phyloP scores from a whole-genome alignment of 83 land plant species.

The Picea mariana region DNA sequence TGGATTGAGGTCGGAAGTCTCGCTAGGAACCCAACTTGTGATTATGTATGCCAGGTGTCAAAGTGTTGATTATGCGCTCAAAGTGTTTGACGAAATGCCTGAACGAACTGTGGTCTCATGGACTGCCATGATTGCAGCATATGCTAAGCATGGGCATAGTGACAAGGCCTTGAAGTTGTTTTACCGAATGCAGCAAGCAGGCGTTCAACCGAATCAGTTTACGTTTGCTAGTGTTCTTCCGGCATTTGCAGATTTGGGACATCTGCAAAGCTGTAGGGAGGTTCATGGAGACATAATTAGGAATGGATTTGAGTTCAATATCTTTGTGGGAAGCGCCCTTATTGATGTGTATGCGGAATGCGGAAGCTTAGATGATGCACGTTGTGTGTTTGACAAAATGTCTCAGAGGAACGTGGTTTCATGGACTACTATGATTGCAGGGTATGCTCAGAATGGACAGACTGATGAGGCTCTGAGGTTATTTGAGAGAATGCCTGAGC shows the following conservation, averaged over 20 bases:
- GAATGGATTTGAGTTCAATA: not conserved
- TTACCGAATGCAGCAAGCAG: slow-evolving; percentile 12
- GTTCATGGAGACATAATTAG: not conserved
- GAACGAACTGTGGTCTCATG: slow-evolving; percentile 15
- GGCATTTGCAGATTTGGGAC: not conserved
- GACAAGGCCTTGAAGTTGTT: slow-evolving; percentile 12
- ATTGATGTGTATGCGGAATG: slow-evolving; percentile 18
- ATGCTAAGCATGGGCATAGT: not conserved
- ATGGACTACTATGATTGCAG: slow-evolving; percentile 27
- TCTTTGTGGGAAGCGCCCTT: slow-evolving; percentile 6
- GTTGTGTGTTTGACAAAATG: not conserved
- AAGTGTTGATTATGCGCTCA: too few species aligned
- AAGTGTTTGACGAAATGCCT: slow-evolving; percentile 40
- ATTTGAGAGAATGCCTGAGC: slow-evolving; percentile 23
- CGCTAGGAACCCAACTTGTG: too few species aligned
- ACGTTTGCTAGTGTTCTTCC: slow-evolving; percentile 13
- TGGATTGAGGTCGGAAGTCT: too few species aligned
- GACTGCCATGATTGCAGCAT: slow-evolving; percentile 38
- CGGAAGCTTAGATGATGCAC: slow-evolving; percentile 5
- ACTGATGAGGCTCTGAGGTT: slow-evolving; percentile 13
- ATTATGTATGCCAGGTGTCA: too few species aligned
- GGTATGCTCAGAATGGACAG: slow-evolving; percentile 16
- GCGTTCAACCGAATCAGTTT: not conserved
- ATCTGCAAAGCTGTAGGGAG: not conserved
- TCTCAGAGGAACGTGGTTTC: not conserved